Base-by-base conservation (phyloP, 305 asterid genomes). In the Nicotiana rustica region DNA sequence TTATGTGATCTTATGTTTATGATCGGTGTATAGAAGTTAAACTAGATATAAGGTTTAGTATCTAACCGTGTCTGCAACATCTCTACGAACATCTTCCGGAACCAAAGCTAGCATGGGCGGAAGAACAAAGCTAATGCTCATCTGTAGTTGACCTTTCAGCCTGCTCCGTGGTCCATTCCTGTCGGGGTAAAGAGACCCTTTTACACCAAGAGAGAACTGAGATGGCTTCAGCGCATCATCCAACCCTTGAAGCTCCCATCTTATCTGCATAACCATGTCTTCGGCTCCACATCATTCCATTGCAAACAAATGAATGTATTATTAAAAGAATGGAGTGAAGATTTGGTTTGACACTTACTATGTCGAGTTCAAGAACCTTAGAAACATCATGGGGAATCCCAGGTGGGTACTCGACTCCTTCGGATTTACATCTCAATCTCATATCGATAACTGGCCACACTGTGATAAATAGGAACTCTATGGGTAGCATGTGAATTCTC, bases 401-500 rank as follows among this genome's bases (percentile, higher is more conserved):
- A 1, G 88, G 84, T 8, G 98, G 99, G 87, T 92, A 96, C 36
- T 86, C 99, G 4, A 67, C 61, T 82, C 95, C 98, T 38, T 83
- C 78, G 35, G 97, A 86, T 86, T 88, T 96, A 81, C 97, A 96
- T 83, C 89, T 90, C 82, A 96, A 85, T 83, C 93, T 89, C 97
- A 95, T 92, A 91, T 96, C 98, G 10, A 96, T 80, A 61, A 92
- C 95, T 17, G 98, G 98, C 13, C 82, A 82, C 38, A 82, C 96
- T 0, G 95, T 90, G 52, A 93, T 91, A 80, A 96, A 92, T 55
- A 93, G 90, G 92, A 95, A 96, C 49, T 92, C 87, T 81, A 96
- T 88, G 2, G 99, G 99, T 52, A 95, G 93, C 98, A 96, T 95
- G 85, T 92, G 92, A 82, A 96, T 91, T 88, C 96, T 91, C 99